phyloP scores from a whole-genome alignment of 2,329 filamentous ascomycete genomes.

The Lachnellula arida region DNA sequence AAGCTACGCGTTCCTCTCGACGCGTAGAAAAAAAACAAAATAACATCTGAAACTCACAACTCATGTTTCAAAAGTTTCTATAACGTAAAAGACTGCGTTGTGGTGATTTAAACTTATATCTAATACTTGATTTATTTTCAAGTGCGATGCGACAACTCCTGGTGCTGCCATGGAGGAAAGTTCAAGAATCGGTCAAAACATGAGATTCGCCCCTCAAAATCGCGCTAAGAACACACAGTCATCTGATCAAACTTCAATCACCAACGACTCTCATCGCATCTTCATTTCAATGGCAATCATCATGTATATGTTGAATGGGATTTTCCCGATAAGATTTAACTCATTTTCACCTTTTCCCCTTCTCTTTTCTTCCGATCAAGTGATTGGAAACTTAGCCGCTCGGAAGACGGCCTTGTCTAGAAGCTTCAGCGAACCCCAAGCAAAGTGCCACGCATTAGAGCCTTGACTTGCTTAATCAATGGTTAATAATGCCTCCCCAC shows the following conservation, averaged over 20 bases:
- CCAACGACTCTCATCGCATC: background rate
- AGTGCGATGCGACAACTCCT: too few relatives aligned
- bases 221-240: background rate
- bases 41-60: too few relatives aligned
- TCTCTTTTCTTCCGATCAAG: background rate
- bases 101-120: too few relatives aligned
- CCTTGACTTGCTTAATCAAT: background rate
- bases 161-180: too few relatives aligned
- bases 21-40: too few relatives aligned
- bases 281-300: background rate
- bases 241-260: background rate
- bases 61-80: too few relatives aligned
- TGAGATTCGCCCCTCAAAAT: background rate
- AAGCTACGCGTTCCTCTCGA: too few relatives aligned
- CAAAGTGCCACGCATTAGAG: constrained; percentile 15
- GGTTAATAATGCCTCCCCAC: constrained; percentile 8
- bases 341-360: background rate
- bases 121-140: too few relatives aligned
- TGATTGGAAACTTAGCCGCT: constrained; percentile 23
- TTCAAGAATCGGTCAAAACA: too few relatives aligned
- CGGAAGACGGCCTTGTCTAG: constrained; percentile 18
- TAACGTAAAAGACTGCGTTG: too few relatives aligned
- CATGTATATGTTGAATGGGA: background rate
- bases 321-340: background rate
- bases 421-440: constrained; percentile 13